Conservation (phyloP, 441 rosid genomes). For the Manihot esculenta region DNA sequence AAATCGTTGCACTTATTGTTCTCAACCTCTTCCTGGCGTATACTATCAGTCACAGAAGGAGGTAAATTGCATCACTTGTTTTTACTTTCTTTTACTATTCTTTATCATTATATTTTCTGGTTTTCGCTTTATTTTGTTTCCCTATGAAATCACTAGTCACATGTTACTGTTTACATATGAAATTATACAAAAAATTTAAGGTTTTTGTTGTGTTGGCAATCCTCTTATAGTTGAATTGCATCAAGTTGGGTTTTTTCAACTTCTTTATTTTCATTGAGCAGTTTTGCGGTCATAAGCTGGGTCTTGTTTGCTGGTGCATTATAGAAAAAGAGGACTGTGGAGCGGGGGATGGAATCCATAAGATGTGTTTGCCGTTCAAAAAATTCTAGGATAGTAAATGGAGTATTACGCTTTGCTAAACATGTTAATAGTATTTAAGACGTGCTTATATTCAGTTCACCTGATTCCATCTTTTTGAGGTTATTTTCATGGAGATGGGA, state of each 20-base stretch:
- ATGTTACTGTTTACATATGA: not conserved
- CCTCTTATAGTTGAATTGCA: constrained; percentile 1
- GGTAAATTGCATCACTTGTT: constrained; percentile 36
- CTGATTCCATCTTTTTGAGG: not conserved
- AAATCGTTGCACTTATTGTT: constrained; percentile 68
- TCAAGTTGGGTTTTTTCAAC: not conserved
- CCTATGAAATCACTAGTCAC: no score
- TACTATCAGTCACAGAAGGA: constrained; percentile 87
- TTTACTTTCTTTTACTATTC: not conserved
- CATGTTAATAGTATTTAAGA: not conserved
- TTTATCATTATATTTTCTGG: not conserved
- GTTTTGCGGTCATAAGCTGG: not conserved
- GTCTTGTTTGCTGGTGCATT: not conserved
- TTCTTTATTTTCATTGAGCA: not conserved
- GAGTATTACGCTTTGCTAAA: not conserved
- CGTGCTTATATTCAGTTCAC: not conserved
- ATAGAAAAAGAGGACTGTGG: not conserved
- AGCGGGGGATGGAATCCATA: not conserved
- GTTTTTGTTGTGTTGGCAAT: not conserved
- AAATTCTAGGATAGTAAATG: not conserved
- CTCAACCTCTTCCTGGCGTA: constrained; percentile 57
- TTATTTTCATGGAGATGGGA: not conserved
- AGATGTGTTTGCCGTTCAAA: not conserved
- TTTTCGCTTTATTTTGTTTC: not conserved
- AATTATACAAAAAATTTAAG: not conserved